Conservation (phyloP, 2,329 filamentous ascomycete genomes). For the Stagonosporopsis cucurbitacearum region DNA sequence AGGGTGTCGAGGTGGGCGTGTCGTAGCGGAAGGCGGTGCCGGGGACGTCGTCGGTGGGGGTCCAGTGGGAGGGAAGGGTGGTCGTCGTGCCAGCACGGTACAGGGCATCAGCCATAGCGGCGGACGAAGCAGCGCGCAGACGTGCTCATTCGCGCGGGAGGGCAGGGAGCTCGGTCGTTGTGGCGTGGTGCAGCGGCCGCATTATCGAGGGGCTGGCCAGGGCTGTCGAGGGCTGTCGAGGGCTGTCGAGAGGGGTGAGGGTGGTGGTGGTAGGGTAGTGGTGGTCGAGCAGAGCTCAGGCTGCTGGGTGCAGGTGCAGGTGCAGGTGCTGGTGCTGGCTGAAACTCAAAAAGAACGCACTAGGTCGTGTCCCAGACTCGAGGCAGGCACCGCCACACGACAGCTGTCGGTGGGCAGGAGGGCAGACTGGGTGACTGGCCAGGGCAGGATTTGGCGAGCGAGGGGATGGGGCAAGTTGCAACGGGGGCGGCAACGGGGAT, state of each 20-base stretch:
- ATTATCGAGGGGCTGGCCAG: constrained; percentile 30
- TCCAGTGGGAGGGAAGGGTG: constrained; percentile 13
- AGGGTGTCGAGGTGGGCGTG: constrained; percentile 5
- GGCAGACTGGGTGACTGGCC: background rate
- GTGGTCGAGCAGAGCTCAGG: too few relatives aligned
- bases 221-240: background rate
- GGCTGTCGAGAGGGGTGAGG: too few relatives aligned
- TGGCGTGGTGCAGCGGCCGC: constrained; percentile 18
- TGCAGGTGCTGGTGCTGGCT: background rate
- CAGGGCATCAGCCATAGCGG: constrained; percentile 40
- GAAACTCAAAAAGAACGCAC: constrained; percentile 18
- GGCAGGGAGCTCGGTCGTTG: constrained; percentile 25
- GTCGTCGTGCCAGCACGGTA: constrained; percentile 25
- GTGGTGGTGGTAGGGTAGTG: too few relatives aligned
- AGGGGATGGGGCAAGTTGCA: constrained; percentile 8
- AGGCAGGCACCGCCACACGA: constrained; percentile 2
- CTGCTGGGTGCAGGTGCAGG: background rate
- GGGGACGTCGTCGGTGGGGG: constrained; percentile 11
- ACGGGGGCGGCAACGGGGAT: constrained; percentile 1
- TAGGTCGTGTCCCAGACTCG: background rate
- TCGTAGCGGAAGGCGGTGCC: constrained; percentile 12
- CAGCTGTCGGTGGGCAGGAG: background rate
- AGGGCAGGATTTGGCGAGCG: background rate
- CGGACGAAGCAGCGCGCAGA: constrained; percentile 16
- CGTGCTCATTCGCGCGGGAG: constrained; percentile 41